These are phyloP conservation scores for Metschnikowia colocasiae DNA, from an alignment of 805 yeast genomes.

Conservation along the genomic window DNA sequence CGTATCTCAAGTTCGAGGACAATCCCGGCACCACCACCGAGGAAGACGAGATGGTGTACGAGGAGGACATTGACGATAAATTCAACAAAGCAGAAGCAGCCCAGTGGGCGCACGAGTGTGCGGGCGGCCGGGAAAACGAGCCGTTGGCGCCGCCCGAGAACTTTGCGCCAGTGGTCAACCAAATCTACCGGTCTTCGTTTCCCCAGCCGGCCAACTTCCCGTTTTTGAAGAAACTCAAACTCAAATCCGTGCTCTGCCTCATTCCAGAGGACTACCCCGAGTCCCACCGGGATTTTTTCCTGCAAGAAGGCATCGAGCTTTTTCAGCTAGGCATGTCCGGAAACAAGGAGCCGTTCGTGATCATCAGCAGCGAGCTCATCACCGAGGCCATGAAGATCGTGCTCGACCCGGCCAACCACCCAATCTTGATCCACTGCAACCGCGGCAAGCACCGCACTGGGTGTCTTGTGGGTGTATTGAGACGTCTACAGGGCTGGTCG, in stretches of 20 bases:
- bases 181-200: constrained; percentile 82
- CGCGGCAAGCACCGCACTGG: constrained; percentile 97
- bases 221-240: constrained; percentile 56
- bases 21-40: constrained; percentile 28
- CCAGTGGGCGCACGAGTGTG: constrained; percentile 13
- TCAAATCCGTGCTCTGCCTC: constrained; percentile 75
- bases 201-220: constrained; percentile 81
- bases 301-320: constrained; percentile 57
- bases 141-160: constrained; percentile 77
- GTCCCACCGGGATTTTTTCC: constrained; percentile 64
- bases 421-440: constrained; percentile 90
- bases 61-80: constrained; percentile 42
- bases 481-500: constrained; percentile 90
- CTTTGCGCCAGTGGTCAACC: constrained; percentile 72
- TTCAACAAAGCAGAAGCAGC: constrained; percentile 27
- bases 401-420: constrained; percentile 82
- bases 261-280: constrained; percentile 90
- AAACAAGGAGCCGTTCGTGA: constrained; percentile 91
- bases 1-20: constrained; percentile 25
- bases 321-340: constrained; percentile 93
- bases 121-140: constrained; percentile 2
- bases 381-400: constrained; percentile 80
- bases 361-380: constrained; percentile 60
- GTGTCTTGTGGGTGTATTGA: constrained; percentile 87
- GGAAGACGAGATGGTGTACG: constrained; percentile 27